Evolutionary conservation across 2,329 filamentous ascomycete species (phyloP).

Genomic region (Fusarium drepaniforme): DNA sequence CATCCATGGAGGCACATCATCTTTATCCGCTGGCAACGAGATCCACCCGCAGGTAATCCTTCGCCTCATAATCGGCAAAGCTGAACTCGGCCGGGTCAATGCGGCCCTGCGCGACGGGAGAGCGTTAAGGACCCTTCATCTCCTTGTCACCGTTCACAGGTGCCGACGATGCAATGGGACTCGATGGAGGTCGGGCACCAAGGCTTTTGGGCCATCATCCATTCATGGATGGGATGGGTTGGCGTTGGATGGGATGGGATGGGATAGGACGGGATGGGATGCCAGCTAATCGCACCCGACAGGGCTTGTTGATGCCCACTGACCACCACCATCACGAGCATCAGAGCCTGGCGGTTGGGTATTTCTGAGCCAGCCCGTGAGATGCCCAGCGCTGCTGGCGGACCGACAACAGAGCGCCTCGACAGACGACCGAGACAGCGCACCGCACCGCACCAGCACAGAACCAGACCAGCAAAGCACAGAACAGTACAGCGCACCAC

Average conservation of each 20-base stretch:
- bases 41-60: conserved; percentile 29
- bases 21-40: conserved; percentile 27
- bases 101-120: conserved; percentile 23
- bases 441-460: conserved; percentile 5
- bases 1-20: conserved; percentile 10
- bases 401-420: conserved; percentile 3
- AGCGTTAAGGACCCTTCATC: conserved; percentile 29
- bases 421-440: neutral
- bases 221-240: neutral
- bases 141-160: conserved; percentile 26
- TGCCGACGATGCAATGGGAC: conserved; percentile 38
- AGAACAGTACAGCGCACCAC: conserved; percentile 23
- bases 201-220: conserved; percentile 28
- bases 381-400: conserved; percentile 1
- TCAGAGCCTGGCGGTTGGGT: conserved; percentile 30
- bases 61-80: conserved; percentile 39
- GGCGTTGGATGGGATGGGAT: neutral
- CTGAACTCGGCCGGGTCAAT: conserved; percentile 36
- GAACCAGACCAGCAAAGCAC: conserved; percentile 23
- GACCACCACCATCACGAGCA: conserved; percentile 38
- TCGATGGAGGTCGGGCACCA: conserved; percentile 45
- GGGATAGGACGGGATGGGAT: conserved; percentile 6
- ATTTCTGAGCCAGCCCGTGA: conserved; percentile 3
- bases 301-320: conserved; percentile 46
- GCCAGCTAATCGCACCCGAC: conserved; percentile 44